Conservation (phyloP, 306 rosid genomes). For the Cicer arietinum region DNA sequence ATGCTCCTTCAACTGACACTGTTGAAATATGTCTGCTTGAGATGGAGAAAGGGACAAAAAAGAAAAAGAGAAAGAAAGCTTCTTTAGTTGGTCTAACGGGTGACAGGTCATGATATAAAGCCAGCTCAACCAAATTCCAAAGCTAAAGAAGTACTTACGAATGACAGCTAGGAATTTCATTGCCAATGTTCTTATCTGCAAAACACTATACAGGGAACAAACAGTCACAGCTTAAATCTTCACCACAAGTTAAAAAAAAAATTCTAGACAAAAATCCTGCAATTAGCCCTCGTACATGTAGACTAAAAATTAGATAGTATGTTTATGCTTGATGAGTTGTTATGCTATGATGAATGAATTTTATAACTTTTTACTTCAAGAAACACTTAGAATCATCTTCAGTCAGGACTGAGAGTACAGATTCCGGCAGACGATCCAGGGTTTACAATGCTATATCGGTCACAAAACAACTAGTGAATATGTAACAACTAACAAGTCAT, state of each 20-base stretch:
- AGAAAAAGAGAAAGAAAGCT: slow-evolving; percentile 30
- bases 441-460: slow-evolving; percentile 2
- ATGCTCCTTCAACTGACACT: slow-evolving; percentile 63
- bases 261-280: slow-evolving; percentile 23
- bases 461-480: slow-evolving; percentile 22
- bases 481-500: slow-evolving; percentile 30
- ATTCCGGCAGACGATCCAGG: slow-evolving; percentile 4
- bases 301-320: slow-evolving; percentile 35
- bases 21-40: slow-evolving; percentile 71
- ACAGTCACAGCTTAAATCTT: slow-evolving; percentile 48
- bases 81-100: slow-evolving; percentile 39
- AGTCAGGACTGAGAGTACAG: not conserved
- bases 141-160: slow-evolving; percentile 64
- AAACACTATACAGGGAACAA: slow-evolving; percentile 57
- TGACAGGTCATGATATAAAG: slow-evolving; percentile 40
- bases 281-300: slow-evolving; percentile 26
- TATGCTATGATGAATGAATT: slow-evolving; percentile 22
- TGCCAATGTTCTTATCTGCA: slow-evolving; percentile 66
- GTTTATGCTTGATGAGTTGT: slow-evolving; percentile 29
- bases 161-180: slow-evolving; percentile 69
- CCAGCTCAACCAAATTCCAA: slow-evolving; percentile 28
- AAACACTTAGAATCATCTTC: slow-evolving; percentile 23
- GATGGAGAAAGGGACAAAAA: slow-evolving; percentile 26
- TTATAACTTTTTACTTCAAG: slow-evolving; percentile 9
- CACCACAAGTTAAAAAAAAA: slow-evolving; percentile 4